Base-by-base conservation (phyloP, 257 asterid species). In the Solanum chilense region DNA sequence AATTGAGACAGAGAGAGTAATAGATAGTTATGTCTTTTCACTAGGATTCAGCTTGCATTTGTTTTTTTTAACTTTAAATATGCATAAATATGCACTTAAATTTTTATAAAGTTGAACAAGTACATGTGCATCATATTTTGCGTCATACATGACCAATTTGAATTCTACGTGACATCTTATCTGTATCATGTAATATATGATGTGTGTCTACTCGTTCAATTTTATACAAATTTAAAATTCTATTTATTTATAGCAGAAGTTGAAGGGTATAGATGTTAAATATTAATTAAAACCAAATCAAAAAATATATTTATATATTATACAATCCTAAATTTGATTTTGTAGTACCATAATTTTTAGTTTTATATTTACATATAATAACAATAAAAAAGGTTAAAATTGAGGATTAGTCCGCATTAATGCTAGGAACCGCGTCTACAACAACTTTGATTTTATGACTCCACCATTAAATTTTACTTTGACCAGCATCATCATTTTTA, bases 121-220 rank as follows among this genome's bases (percentile, higher is more conserved):
- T 56, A 0, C 0, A 56, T 16, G 18, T 56, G 64, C 11, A 56
- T 56, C n/a, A 6, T 56, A 56, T 56, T 18, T 56, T 11, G 12
- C 5, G 1, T 1, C 23, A 6, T 52, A 52, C 0, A 1, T 52
- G 23, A 52, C 1, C 10, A 52, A 18, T 52, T 16, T 52, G 23
- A 6, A 52, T 52, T 3, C 0, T 56, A 56, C 1, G n/a, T 18
- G 64, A 7, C 3, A 11, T 7, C 5, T 56, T 56, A 56, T 56
- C 0, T 56, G n/a, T 7, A 56, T 0, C 20, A 7, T 18, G n/a
- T 5, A 18, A 56, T 0, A 0, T 56, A 56, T 23, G 64, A 56
- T 7, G 11, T 20, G 23, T 56, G 12, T 56, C 23, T 49, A 49
- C 3, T 49, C 6, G 58, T 47, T 14, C 3, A 56, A 56, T 56